These are phyloP conservation scores for Zygoascus hellenicus DNA, from an alignment of 1,139 yeast species.

Conservation along the genomic window DNA sequence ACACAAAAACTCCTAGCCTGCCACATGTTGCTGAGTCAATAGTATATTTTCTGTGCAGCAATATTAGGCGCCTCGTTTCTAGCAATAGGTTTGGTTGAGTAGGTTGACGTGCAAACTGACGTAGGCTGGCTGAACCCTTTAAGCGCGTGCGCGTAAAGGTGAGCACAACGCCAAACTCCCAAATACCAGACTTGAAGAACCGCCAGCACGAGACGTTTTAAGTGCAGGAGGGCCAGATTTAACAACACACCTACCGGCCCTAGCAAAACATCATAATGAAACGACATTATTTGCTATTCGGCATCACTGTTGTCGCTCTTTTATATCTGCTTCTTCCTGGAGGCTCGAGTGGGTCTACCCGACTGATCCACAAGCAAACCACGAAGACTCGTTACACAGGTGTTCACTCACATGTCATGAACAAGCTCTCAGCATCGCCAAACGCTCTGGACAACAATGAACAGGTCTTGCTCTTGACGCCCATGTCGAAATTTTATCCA, in stretches of 20 bases:
- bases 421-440: conserved; percentile 62
- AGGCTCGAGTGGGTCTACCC: conserved; percentile 1
- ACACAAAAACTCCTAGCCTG: too few species aligned
- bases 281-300: conserved; percentile 6
- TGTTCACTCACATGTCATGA: conserved; percentile 62
- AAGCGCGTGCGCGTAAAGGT: too few species aligned
- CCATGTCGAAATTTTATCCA: conserved; percentile 78
- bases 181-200: neutral
- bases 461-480: conserved; percentile 77
- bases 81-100: too few species aligned
- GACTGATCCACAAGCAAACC: neutral
- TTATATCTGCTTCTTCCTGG: conserved; percentile 7
- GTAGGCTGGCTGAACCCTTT: too few species aligned
- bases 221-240: neutral
- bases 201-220: conserved; percentile 7
- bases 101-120: too few species aligned
- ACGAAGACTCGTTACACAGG: conserved; percentile 8
- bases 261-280: conserved; percentile 8
- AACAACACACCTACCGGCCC: conserved; percentile 2
- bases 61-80: too few species aligned
- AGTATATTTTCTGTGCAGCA: too few species aligned
- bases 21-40: too few species aligned
- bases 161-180: conserved; percentile 3
- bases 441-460: conserved; percentile 70
- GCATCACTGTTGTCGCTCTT: conserved; percentile 4